phyloP scores from a whole-genome alignment of 2,329 filamentous ascomycete genomes.

The Calycina herbarum region DNA sequence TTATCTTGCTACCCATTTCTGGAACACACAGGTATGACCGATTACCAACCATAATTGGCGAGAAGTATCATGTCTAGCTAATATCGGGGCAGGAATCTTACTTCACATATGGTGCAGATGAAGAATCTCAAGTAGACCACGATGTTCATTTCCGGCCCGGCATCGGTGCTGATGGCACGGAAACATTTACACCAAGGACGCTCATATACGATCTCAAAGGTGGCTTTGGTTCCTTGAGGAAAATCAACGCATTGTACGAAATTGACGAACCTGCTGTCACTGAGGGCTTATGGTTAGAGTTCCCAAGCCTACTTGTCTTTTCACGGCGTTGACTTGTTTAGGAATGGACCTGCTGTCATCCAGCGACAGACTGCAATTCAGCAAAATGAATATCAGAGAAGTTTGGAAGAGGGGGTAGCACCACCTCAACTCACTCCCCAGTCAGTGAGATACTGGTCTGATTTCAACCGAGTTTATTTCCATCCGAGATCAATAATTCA shows the following conservation, averaged over 20 bases:
- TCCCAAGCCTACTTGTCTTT: background rate
- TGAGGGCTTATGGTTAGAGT: constrained; percentile 43
- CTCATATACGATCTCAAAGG: constrained; percentile 95
- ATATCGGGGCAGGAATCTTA: constrained; percentile 77
- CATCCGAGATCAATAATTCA: constrained; percentile 87
- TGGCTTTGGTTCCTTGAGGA: constrained; percentile 83
- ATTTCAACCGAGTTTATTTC: constrained; percentile 90
- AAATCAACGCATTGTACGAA: constrained; percentile 81
- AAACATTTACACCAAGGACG: constrained; percentile 89
- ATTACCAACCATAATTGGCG: background rate
- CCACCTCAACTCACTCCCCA: constrained; percentile 65
- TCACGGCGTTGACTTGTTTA: constrained; percentile 36
- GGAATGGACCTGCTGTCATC: constrained; percentile 66
- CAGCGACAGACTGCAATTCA: constrained; percentile 68
- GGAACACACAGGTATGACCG: constrained; percentile 78
- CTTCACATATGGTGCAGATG: constrained; percentile 77
- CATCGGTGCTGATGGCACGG: constrained; percentile 75
- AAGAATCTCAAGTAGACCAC: constrained; percentile 72
- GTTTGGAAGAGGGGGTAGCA: constrained; percentile 69
- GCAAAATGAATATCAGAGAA: constrained; percentile 74
- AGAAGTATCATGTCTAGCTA: constrained; percentile 9
- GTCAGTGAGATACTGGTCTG: constrained; percentile 92
- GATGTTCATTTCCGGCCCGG: constrained; percentile 88
- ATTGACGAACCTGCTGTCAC: constrained; percentile 36
- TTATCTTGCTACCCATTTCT: constrained; percentile 93